Evolutionary conservation across 164 flowering plant genomes (phyloP), one percentile per base, ranked within the genome.

Genomic region (Magnolia sinica): DNA sequence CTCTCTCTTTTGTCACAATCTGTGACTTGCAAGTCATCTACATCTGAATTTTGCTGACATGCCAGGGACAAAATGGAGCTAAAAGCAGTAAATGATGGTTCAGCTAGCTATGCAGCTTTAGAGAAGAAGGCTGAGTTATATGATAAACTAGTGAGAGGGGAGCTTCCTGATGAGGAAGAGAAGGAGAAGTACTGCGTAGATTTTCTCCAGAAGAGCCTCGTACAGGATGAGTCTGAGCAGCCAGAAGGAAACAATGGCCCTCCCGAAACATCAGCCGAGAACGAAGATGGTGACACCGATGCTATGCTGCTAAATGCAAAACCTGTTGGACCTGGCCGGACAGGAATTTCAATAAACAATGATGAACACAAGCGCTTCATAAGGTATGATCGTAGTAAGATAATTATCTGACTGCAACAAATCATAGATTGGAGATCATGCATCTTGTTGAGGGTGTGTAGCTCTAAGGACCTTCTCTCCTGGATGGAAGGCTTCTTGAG

Each of bases 151-250:
- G 87, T 80, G 8, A 89, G 85, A 58, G 99, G 98, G 63, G 97
- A 96, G 77, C 84, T 96, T 14, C 85, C 98, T 1, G 99, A 94
- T 77, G 99, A 92, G 84, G 99, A 96, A 85, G 99, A 91, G 13
- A 73, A 87, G 45, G 99, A 96, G 87, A 96, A 89, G 79, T 96
- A 94, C 78, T 96, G 96, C 86, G 99, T 96, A 64, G 99, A 94
- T 77, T 96, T 96, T 81, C 92, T 91, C 79, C 77, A 84, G 29
- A 96, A 96, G 88, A 86, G 88, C 74, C 50, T 86, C 5, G 85
- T 69, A 73, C 82, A 84, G 58, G 91, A 87, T 50, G 92, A 81
- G 49, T 19, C 85, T 31, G 87, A 80, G 66, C 82, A 76, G 69
- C 76, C 76, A 24, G 83, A 81, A 71, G 73, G 31, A 29, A 76